These are phyloP conservation scores for Pleurotus sapidus DNA, from an alignment of 768 basidiomycete species.

Conservation along the genomic window DNA sequence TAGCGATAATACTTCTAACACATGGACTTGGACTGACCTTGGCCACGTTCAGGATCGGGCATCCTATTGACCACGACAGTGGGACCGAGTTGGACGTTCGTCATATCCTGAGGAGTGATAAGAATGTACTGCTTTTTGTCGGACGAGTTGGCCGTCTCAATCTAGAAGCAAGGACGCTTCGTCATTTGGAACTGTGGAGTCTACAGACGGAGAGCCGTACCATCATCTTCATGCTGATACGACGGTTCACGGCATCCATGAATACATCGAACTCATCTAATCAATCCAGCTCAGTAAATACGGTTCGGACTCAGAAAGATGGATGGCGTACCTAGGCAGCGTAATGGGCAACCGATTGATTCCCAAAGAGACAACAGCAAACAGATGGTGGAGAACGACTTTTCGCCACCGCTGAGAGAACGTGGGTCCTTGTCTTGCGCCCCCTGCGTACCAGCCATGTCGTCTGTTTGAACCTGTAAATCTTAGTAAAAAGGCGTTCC, in stretches of 20 bases:
- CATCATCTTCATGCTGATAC: slow-evolving; percentile 95
- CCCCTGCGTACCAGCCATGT: slow-evolving; percentile 62
- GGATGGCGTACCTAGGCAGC: slow-evolving; percentile 71
- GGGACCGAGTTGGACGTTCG: slow-evolving; percentile 61
- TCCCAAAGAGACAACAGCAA: slow-evolving; percentile 95
- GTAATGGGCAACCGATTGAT: slow-evolving; percentile 87
- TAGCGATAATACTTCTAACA: no score
- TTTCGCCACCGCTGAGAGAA: slow-evolving; percentile 90
- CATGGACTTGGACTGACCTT: slow-evolving; percentile 23
- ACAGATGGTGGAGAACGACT: slow-evolving; percentile 95
- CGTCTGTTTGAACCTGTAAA: slow-evolving; percentile 76
- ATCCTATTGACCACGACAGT: slow-evolving; percentile 76
- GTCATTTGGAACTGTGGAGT: not conserved
- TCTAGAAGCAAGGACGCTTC: slow-evolving; percentile 37
- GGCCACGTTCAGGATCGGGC: slow-evolving; percentile 75
- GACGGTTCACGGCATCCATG: slow-evolving; percentile 92
- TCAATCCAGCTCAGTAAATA: slow-evolving; percentile 4
- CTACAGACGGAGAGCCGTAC: slow-evolving; percentile 34
- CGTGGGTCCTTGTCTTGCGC: slow-evolving; percentile 78
- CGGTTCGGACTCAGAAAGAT: not conserved
- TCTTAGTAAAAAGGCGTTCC: not conserved
- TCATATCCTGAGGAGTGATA: slow-evolving; percentile 96
- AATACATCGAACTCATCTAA: slow-evolving; percentile 97
- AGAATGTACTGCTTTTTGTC: slow-evolving; percentile 92
- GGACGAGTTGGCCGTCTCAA: slow-evolving; percentile 84